Percentiles rank a stretch among this genome's conserved stretches.
phyloP scores from a whole-genome alignment of 1,139 yeast species.

The Yamadazyma diospyri region DNA sequence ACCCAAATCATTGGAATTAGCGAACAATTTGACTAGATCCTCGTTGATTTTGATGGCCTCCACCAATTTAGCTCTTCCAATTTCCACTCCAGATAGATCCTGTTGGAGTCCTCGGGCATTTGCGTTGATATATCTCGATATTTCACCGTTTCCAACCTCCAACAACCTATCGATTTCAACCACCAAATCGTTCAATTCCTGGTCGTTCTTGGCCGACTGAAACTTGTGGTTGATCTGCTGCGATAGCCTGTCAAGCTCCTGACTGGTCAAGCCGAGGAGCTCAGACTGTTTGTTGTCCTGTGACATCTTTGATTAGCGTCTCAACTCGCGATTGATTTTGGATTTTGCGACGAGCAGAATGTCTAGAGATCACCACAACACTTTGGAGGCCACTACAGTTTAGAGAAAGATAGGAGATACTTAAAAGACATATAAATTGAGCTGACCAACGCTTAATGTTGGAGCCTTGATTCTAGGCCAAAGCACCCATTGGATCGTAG shows the following conservation, averaged over 20 bases:
- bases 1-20: constrained; percentile 65
- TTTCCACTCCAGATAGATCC: constrained; percentile 35
- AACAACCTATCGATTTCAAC: constrained; percentile 10
- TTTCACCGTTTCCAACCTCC: constrained; percentile 20
- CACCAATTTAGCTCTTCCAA: constrained; percentile 36
- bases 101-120: constrained; percentile 33
- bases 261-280: not conserved
- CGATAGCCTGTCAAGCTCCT: constrained; percentile 1
- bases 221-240: constrained; percentile 5
- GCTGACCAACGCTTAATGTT: too few relatives aligned
- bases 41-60: constrained; percentile 37
- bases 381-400: too few relatives aligned
- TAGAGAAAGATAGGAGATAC: too few relatives aligned
- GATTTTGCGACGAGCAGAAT: too few relatives aligned
- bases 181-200: constrained; percentile 11
- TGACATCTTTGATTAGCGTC: too few relatives aligned
- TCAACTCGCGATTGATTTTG: too few relatives aligned
- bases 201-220: constrained; percentile 12
- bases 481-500: constrained; percentile 87
- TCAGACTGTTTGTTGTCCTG: constrained; percentile 1
- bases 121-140: constrained; percentile 23
- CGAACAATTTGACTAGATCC: constrained; percentile 48
- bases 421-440: too few relatives aligned
- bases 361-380: too few relatives aligned
- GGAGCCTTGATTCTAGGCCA: too few relatives aligned